Conservation (phyloP, 176 grass and related monocot genomes). For the Eragrostis curvula region DNA sequence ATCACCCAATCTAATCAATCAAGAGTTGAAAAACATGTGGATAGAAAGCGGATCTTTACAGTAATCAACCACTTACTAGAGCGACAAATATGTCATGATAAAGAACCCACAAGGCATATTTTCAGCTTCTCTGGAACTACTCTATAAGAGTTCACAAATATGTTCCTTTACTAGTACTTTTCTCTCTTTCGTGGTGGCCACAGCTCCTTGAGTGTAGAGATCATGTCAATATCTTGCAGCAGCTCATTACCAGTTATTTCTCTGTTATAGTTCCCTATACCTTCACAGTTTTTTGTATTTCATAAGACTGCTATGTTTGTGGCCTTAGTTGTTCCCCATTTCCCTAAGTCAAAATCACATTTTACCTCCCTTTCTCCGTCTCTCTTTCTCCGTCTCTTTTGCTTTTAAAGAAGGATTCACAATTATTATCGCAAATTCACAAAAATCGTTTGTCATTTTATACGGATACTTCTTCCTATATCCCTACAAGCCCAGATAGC, state of each 20-base stretch:
- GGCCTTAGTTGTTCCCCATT: conserved; percentile 1
- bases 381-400: neutral
- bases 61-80: neutral
- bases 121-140: neutral
- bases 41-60: neutral
- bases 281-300: conserved; percentile 15
- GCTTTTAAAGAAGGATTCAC: neutral
- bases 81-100: neutral
- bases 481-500: neutral
- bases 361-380: neutral
- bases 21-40: conserved; percentile 13
- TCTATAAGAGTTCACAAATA: neutral
- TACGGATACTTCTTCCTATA: neutral
- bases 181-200: conserved; percentile 5
- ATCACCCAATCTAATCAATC: neutral
- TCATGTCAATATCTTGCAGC: neutral
- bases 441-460: neutral
- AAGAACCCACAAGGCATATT: neutral
- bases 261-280: neutral
- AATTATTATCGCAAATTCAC: neutral
- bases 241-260: neutral
- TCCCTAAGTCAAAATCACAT: conserved; percentile 1
- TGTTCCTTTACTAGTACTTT: neutral
- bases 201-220: neutral
- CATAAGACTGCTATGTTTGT: neutral